phyloP scores from a whole-genome alignment of 345 rosid genomes.

The Syzygium oleosum region DNA sequence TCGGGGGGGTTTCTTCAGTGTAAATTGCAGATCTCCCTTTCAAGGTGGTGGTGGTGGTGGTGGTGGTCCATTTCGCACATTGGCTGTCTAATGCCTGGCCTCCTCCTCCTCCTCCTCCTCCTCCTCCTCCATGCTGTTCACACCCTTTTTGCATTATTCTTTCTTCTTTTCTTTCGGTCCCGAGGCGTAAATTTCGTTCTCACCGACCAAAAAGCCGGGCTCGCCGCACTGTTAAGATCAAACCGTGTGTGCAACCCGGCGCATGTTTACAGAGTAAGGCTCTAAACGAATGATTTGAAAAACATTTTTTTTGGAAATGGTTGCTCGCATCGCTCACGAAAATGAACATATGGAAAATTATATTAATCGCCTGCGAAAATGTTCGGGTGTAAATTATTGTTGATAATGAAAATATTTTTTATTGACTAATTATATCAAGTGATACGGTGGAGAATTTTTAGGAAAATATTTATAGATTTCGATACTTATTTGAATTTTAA shows the following conservation, averaged over 20 bases:
- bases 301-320: too few species aligned
- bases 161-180: not conserved
- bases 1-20: not conserved
- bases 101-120: not conserved
- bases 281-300: too few species aligned
- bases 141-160: not conserved
- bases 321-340: too few species aligned
- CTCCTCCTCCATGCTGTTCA: not conserved
- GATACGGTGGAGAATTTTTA: too few species aligned
- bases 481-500: not conserved
- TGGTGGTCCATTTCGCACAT: not conserved
- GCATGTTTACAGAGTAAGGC: not conserved
- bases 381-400: too few species aligned
- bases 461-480: too few species aligned
- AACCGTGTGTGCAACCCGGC: not conserved
- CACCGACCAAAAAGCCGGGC: too few species aligned
- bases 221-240: not conserved
- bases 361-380: too few species aligned
- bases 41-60: not conserved
- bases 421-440: too few species aligned
- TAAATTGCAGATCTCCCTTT: not conserved
- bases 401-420: too few species aligned
- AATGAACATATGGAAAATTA: too few species aligned
- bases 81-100: conserved; percentile 3
- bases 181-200: not conserved